Evolutionary conservation across 345 rosid genomes (phyloP).

Genomic region (Pugionium dolabratum): DNA sequence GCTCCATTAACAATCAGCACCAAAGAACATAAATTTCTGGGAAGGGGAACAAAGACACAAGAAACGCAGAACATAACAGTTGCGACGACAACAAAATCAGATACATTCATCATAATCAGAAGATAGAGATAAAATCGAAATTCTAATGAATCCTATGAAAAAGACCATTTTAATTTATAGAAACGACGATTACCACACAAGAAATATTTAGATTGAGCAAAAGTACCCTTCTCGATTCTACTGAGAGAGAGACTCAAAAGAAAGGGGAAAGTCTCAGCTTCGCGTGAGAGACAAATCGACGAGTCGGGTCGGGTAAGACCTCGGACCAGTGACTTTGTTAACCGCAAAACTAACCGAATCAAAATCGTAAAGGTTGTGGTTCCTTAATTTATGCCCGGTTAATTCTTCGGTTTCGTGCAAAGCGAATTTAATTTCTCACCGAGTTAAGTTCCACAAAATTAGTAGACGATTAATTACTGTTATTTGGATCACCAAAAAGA

Average conservation of each 20-base stretch:
- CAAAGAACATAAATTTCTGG: not conserved
- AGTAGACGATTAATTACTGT: too few relatives aligned
- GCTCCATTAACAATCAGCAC: not conserved
- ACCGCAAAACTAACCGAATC: conserved; percentile 13
- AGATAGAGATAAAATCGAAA: not conserved
- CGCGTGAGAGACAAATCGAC: not conserved
- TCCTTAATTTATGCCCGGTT: too few relatives aligned
- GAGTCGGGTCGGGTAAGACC: conserved; percentile 17
- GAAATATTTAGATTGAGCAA: not conserved
- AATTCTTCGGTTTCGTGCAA: too few relatives aligned
- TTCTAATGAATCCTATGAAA: not conserved
- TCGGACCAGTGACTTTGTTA: not conserved
- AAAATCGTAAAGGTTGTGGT: not conserved
- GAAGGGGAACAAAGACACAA: conserved; percentile 14
- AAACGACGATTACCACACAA: not conserved
- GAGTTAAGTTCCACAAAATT: too few relatives aligned
- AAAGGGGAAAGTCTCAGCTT: not conserved
- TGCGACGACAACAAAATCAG: conserved; percentile 14
- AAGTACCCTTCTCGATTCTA: conserved; percentile 18
- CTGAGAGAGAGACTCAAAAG: conserved; percentile 9
- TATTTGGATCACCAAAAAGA: too few relatives aligned
- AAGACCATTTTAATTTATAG: not conserved
- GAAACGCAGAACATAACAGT: not conserved
- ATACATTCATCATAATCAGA: not conserved
- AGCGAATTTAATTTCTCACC: too few relatives aligned